A percentile compares a stretch with the other conserved stretches of the same genome.
phyloP scores from a whole-genome alignment of 2,329 filamentous ascomycete species.

The Didymella exigua region DNA sequence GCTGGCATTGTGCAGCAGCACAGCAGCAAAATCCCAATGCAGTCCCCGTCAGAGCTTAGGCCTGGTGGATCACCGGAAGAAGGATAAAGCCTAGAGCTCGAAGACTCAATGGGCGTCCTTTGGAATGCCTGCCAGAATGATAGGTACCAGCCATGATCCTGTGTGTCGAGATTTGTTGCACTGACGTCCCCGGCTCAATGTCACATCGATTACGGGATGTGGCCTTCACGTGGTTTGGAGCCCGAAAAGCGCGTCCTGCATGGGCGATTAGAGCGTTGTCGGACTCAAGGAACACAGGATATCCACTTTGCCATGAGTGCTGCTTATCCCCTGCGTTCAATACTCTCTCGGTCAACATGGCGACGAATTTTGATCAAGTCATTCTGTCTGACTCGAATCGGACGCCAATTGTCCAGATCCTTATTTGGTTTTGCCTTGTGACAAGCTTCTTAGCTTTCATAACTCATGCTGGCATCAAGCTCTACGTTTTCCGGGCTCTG shows the following conservation, averaged over 20 bases:
- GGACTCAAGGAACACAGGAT: slow-evolving; percentile 9
- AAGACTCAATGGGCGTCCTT: not conserved
- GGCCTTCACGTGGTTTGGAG: not conserved
- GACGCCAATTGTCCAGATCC: slow-evolving; percentile 33
- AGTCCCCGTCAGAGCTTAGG: not conserved
- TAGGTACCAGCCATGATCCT: not conserved
- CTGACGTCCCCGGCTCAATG: not conserved
- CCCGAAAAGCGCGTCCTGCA: not conserved
- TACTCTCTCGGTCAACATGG: slow-evolving; percentile 6
- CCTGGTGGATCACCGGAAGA: not conserved
- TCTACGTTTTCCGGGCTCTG: slow-evolving; percentile 25
- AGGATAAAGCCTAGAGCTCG: not conserved
- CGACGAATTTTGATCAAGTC: slow-evolving; percentile 18
- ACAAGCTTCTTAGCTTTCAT: slow-evolving; percentile 28
- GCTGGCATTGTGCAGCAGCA: not conserved
- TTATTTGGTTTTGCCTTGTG: slow-evolving; percentile 29
- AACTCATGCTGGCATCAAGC: slow-evolving; percentile 27
- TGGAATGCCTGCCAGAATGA: not conserved
- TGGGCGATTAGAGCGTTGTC: not conserved
- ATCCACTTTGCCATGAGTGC: slow-evolving; percentile 1
- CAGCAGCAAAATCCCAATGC: not conserved
- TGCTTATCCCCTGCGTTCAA: not conserved
- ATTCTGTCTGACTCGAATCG: slow-evolving; percentile 25
- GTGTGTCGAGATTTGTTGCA: not conserved
- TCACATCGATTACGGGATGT: not conserved